Evolutionary conservation across 1,284 basidiomycete genomes (phyloP).

Genomic region (Salmacisia buchloeana): DNA sequence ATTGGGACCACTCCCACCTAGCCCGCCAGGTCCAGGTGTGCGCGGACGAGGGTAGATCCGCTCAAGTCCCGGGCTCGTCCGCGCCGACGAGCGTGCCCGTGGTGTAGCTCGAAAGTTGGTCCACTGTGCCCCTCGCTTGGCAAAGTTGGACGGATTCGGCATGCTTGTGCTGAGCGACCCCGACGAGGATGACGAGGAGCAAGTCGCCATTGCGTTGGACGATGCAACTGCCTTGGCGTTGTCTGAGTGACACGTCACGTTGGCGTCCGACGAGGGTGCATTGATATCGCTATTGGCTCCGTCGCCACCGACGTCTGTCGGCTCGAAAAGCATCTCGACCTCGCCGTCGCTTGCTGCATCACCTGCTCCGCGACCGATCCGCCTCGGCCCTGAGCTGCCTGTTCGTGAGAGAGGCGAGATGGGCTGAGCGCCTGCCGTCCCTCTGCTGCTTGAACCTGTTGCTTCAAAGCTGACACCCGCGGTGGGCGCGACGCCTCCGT

Average conservation of each 20-base stretch:
- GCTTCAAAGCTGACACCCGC: too few relatives aligned
- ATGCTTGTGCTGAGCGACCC: constrained; percentile 19
- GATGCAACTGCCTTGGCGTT: background rate
- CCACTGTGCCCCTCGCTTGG: constrained; percentile 24
- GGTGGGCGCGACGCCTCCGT: too few relatives aligned
- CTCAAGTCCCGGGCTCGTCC: background rate
- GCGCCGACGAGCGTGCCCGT: constrained; percentile 21
- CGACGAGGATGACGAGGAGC: constrained; percentile 21
- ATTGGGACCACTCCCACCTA: too few relatives aligned
- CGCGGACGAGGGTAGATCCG: constrained; percentile 2
- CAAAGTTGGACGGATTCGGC: constrained; percentile 21
- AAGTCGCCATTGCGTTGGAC: background rate
- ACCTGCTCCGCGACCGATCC: background rate
- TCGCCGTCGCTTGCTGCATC: constrained; percentile 7
- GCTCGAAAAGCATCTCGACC: constrained; percentile 2
- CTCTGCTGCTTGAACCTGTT: too few relatives aligned
- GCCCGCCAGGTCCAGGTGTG: background rate
- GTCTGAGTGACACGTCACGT: background rate
- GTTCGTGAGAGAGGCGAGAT: too few relatives aligned
- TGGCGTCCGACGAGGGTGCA: background rate
- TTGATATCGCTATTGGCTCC: too few relatives aligned
- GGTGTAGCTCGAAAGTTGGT: constrained; percentile 23
- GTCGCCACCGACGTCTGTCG: too few relatives aligned
- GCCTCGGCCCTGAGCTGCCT: too few relatives aligned
- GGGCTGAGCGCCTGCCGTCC: too few relatives aligned